phyloP scores from a whole-genome alignment of 768 basidiomycete species.

The Termitomyces sp. region DNA sequence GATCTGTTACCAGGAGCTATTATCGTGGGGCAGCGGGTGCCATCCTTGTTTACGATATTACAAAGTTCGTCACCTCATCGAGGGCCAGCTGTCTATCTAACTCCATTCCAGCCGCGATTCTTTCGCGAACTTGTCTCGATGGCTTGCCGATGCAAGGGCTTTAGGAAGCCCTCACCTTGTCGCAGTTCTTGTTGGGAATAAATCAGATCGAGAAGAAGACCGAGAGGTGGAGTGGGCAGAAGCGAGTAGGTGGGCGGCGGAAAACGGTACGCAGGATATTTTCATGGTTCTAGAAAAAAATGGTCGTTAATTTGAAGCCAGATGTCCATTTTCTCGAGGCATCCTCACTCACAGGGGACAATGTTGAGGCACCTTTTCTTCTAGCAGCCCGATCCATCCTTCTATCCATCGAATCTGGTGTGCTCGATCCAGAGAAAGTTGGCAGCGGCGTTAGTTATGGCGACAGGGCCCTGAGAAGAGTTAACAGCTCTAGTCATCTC shows the following conservation, averaged over 20 bases:
- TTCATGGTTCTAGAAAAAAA: not conserved
- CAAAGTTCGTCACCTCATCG: conserved; percentile 49
- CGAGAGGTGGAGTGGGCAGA: conserved; percentile 95
- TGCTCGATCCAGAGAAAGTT: conserved; percentile 88
- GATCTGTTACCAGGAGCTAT: conserved; percentile 92
- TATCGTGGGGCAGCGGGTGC: conserved; percentile 93
- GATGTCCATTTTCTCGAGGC: conserved; percentile 93
- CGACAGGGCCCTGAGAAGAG: conserved; percentile 86
- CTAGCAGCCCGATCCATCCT: conserved; percentile 85
- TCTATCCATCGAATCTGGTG: conserved; percentile 86
- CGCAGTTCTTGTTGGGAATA: conserved; percentile 90
- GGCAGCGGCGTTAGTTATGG: conserved; percentile 97
- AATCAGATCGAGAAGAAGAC: conserved; percentile 91
- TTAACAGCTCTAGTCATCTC: conserved; percentile 86
- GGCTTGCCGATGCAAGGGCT: conserved; percentile 92
- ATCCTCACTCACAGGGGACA: conserved; percentile 89
- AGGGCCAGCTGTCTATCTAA: not conserved
- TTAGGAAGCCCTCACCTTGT: conserved; percentile 91
- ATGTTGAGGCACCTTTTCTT: conserved; percentile 91
- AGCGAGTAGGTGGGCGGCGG: conserved; percentile 93
- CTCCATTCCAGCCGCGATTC: conserved; percentile 68
- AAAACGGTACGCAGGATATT: conserved; percentile 63
- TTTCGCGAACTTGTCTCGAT: conserved; percentile 78
- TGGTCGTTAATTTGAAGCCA: conserved; percentile 24
- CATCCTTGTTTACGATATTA: conserved; percentile 92